Percentiles rank a stretch among this genome's conserved stretches.
Conservation (phyloP, 805 yeast species). For the Starmerella geochares region DNA sequence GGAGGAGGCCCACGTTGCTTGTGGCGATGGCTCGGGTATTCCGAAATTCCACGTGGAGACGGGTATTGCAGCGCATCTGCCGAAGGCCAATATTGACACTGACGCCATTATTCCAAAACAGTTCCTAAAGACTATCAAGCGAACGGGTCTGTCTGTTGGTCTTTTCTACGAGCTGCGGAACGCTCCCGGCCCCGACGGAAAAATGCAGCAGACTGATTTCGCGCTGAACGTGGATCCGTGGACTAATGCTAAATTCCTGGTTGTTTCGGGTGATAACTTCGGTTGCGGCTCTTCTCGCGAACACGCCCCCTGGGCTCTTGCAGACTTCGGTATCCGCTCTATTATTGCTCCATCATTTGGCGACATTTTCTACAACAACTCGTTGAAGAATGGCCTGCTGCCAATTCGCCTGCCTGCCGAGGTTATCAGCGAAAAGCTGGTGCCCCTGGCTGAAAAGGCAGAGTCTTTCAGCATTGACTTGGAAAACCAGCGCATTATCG, state of each 20-base stretch:
- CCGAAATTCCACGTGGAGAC: constrained; percentile 65
- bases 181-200: constrained; percentile 48
- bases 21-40: constrained; percentile 44
- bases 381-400: constrained; percentile 87
- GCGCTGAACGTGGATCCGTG: constrained; percentile 79
- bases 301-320: constrained; percentile 99
- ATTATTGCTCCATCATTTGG: constrained; percentile 98
- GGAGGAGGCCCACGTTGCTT: constrained; percentile 25
- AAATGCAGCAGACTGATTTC: constrained; percentile 67
- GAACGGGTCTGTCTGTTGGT: constrained; percentile 85
- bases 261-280: constrained; percentile 92
- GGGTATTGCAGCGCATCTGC: constrained; percentile 88
- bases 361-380: constrained; percentile 94
- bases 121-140: constrained; percentile 91
- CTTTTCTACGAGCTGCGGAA: constrained; percentile 87
- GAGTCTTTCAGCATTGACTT: constrained; percentile 66
- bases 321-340: constrained; percentile 91
- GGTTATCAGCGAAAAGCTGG: constrained; percentile 56
- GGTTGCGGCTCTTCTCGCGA: constrained; percentile 99
- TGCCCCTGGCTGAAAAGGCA: constrained; percentile 73
- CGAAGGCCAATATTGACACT: constrained; percentile 91
- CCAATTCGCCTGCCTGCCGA: constrained; percentile 87
- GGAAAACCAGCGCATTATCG: constrained; percentile 68
- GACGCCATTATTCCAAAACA: constrained; percentile 99
- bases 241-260: constrained; percentile 66